These are phyloP conservation scores for Solanum hybrid DNA, from an alignment of 305 asterid genomes.

Conservation along the genomic window DNA sequence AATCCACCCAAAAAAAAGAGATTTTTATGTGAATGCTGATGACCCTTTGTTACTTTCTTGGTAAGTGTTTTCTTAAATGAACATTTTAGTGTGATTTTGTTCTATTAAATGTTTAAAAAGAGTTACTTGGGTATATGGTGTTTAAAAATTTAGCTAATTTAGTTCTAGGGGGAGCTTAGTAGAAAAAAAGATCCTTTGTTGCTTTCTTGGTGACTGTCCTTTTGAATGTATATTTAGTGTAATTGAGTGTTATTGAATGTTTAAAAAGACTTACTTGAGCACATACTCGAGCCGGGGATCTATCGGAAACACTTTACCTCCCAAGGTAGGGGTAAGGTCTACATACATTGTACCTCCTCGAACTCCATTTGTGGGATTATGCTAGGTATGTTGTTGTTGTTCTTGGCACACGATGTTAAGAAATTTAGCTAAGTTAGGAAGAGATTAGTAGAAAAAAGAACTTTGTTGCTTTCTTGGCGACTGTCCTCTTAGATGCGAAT, in stretches of 20 bases:
- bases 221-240: background rate
- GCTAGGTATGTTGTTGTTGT: background rate
- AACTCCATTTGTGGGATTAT: background rate
- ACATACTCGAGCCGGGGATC: background rate
- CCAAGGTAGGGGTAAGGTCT: background rate
- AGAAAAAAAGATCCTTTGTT: background rate
- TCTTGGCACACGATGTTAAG: background rate
- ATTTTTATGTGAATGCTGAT: constrained; percentile 1
- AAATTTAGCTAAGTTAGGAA: background rate
- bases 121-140: background rate
- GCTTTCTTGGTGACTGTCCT: background rate
- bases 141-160: background rate
- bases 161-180: background rate
- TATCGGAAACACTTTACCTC: background rate
- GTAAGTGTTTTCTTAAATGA: background rate
- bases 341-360: background rate
- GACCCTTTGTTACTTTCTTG: background rate
- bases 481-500: background rate
- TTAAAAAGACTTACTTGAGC: background rate
- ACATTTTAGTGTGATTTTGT: background rate
- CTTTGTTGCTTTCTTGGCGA: background rate
- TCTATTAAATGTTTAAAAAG: background rate
- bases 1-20: background rate
- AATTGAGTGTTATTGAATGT: background rate
- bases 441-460: background rate